Conservation (phyloP, 768 basidiomycete genomes). For the Tulasnella sp. region DNA sequence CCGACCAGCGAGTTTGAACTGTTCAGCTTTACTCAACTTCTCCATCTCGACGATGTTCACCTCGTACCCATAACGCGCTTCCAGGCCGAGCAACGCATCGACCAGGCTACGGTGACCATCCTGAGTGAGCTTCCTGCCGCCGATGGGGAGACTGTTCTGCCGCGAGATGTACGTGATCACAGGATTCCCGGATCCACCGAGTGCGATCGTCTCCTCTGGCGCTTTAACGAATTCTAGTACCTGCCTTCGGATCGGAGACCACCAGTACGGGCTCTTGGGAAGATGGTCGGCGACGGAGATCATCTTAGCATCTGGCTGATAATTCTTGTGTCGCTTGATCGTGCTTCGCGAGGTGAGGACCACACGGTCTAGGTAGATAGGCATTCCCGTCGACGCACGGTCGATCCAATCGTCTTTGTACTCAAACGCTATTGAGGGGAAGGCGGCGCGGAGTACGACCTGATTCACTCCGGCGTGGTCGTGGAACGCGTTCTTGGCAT, state of each 20-base stretch:
- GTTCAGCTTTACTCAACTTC: conserved; percentile 29
- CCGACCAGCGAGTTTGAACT: conserved; percentile 28
- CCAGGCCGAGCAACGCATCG: conserved; percentile 24
- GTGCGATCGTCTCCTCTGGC: conserved; percentile 11
- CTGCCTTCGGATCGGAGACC: conserved; percentile 40
- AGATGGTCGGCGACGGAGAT: conserved; percentile 64
- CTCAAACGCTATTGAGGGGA: conserved; percentile 72
- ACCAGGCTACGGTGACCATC: conserved; percentile 26
- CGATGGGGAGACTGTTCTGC: conserved; percentile 26
- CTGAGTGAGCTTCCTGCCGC: conserved; percentile 26
- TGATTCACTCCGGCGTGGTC: conserved; percentile 90
- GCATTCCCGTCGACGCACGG: conserved; percentile 52
- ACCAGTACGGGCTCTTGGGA: conserved; percentile 72
- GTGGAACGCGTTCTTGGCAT: conserved; percentile 55
- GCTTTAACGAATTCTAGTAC: conserved; percentile 3
- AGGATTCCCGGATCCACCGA: conserved; percentile 22
- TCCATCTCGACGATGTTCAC: conserved; percentile 32
- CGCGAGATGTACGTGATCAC: conserved; percentile 32
- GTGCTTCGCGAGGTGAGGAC: conserved; percentile 79
- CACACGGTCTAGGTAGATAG: conserved; percentile 75
- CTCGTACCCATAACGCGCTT: conserved; percentile 30
- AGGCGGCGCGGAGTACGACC: conserved; percentile 65
- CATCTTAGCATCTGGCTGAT: conserved; percentile 56
- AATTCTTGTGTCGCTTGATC: conserved; percentile 60
- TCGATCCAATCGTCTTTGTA: conserved; percentile 78